Conservation (phyloP, 441 rosid genomes). For the Pelargonium exstipulatum region DNA sequence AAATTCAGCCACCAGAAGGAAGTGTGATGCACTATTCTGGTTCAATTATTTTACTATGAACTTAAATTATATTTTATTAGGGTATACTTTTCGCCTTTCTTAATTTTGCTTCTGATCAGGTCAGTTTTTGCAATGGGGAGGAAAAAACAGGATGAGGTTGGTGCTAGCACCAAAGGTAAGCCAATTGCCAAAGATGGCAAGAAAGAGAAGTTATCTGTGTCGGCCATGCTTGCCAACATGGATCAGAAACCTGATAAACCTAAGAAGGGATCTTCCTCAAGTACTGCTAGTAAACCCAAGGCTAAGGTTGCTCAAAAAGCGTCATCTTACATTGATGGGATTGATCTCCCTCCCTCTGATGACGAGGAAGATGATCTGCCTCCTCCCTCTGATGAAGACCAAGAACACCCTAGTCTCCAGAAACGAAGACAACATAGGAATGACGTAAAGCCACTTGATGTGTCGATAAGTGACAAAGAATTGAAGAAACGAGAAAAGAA, state of each 20-base stretch:
- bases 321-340: conserved; percentile 56
- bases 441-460: conserved; percentile 35
- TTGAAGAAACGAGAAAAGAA: conserved; percentile 73
- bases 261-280: conserved; percentile 44
- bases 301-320: conserved; percentile 36
- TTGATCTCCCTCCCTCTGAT: conserved; percentile 79
- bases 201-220: conserved; percentile 61
- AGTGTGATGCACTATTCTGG: no score
- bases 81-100: no score
- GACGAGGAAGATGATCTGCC: conserved; percentile 44
- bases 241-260: conserved; percentile 69
- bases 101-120: conserved; percentile 12
- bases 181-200: conserved; percentile 27
- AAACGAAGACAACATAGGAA: conserved; percentile 32
- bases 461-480: conserved; percentile 56
- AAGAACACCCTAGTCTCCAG: conserved; percentile 23
- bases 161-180: conserved; percentile 33
- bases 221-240: conserved; percentile 78
- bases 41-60: no score
- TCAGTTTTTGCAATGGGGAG: conserved; percentile 51
- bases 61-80: no score
- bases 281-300: conserved; percentile 33
- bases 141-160: conserved; percentile 59
- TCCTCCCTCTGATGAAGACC: conserved; percentile 36
- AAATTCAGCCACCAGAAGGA: no score